Evolutionary conservation across 2,329 filamentous ascomycete species (phyloP).

Genomic region (Penicillium italicum): DNA sequence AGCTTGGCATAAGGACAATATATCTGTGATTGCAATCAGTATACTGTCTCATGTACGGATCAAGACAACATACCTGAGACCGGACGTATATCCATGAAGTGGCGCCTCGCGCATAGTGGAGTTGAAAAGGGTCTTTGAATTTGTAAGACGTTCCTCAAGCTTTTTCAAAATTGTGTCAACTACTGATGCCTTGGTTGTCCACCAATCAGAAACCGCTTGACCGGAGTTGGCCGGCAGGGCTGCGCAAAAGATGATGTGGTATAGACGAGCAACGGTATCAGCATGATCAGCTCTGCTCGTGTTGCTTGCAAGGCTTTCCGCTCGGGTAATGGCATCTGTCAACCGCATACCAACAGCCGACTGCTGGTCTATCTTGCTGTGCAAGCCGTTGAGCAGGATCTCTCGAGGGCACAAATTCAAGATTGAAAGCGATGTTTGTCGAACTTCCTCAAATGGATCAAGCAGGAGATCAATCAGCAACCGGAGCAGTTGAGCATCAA

Average conservation of each 20-base stretch:
- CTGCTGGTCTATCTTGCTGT: constrained; percentile 14
- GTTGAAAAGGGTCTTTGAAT: constrained; percentile 63
- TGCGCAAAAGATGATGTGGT: constrained; percentile 65
- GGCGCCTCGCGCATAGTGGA: constrained; percentile 64
- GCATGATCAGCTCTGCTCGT: constrained; percentile 88
- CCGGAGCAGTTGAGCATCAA: constrained; percentile 42
- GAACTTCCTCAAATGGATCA: constrained; percentile 90
- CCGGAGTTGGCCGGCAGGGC: constrained; percentile 37
- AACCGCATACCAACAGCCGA: constrained; percentile 26
- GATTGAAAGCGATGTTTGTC: constrained; percentile 52
- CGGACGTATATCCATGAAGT: constrained; percentile 67
- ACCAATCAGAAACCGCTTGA: constrained; percentile 24
- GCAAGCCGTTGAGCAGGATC: constrained; percentile 22
- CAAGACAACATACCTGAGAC: constrained; percentile 51
- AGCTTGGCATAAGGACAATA: constrained; percentile 46
- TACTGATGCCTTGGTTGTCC: constrained; percentile 46
- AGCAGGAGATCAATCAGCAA: constrained; percentile 74
- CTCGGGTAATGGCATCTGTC: constrained; percentile 32
- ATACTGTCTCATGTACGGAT: neutral
- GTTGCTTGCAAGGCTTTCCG: constrained; percentile 39
- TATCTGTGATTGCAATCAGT: constrained; percentile 36
- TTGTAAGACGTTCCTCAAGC: constrained; percentile 61
- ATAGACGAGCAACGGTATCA: constrained; percentile 78
- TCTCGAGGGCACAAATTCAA: constrained; percentile 40
- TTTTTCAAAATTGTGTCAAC: constrained; percentile 57